Percentiles rank a stretch among this genome's conserved stretches.
Evolutionary conservation across 305 asterid genomes (phyloP).

Genomic region (Fraxinus ornus): DNA sequence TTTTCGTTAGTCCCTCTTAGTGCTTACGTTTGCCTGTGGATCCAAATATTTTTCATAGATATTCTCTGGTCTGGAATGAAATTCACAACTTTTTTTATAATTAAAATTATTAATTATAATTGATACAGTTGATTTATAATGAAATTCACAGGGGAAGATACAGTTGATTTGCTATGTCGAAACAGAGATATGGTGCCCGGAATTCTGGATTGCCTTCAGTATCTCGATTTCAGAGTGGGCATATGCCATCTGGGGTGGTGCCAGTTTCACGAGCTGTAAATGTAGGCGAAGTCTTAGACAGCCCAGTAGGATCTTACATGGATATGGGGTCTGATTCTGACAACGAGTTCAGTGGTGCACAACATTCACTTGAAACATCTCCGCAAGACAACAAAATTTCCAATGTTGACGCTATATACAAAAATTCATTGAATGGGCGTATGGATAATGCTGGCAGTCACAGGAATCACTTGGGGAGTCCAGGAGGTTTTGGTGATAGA

Average conservation of each 20-base stretch:
- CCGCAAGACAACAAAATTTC: constrained; percentile 75
- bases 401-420: constrained; percentile 35
- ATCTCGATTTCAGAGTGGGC: constrained; percentile 54
- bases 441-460: constrained; percentile 16
- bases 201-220: constrained; percentile 56
- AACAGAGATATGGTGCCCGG: constrained; percentile 40
- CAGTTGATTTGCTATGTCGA: constrained; percentile 24
- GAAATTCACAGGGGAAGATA: background rate
- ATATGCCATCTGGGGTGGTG: constrained; percentile 50
- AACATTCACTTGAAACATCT: constrained; percentile 66
- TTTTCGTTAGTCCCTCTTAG: background rate
- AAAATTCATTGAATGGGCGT: constrained; percentile 19
- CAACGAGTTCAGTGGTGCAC: constrained; percentile 52
- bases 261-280: constrained; percentile 28
- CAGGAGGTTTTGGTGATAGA: constrained; percentile 29
- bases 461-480: constrained; percentile 29
- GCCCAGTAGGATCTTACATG: constrained; percentile 60
- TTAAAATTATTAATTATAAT: background rate
- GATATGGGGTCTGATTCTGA: constrained; percentile 74
- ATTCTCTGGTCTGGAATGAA: constrained; percentile 4
- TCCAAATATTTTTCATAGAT: background rate
- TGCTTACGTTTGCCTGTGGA: background rate
- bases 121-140: background rate
- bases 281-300: constrained; percentile 32
- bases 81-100: background rate